These are phyloP conservation scores for Mycena metata DNA, from an alignment of 768 basidiomycete species.

Conservation along the genomic window DNA sequence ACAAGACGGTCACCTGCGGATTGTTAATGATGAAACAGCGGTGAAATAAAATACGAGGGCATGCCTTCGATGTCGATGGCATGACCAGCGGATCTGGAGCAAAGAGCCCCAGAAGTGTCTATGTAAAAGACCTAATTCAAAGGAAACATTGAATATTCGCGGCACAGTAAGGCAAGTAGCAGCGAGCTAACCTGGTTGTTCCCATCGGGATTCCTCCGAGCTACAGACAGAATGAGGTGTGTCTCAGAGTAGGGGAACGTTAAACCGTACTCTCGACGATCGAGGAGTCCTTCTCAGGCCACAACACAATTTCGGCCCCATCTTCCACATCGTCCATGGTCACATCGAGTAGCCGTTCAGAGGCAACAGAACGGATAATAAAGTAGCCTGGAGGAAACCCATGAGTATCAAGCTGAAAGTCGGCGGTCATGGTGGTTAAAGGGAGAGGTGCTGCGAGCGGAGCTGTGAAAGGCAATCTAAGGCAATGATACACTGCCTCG, in stretches of 20 bases:
- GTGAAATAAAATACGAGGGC: constrained; percentile 17
- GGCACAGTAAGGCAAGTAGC: not conserved
- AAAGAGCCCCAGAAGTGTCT: constrained; percentile 81
- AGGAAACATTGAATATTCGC: not conserved
- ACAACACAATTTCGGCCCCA: constrained; percentile 73
- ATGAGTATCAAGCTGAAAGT: constrained; percentile 46
- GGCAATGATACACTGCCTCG: too few relatives aligned
- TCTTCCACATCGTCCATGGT: constrained; percentile 66
- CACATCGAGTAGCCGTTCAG: constrained; percentile 71
- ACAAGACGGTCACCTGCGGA: constrained; percentile 73
- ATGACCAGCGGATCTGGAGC: constrained; percentile 84
- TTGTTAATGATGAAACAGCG: not conserved
- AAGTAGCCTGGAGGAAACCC: constrained; percentile 70
- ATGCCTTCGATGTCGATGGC: constrained; percentile 85
- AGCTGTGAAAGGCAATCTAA: too few relatives aligned
- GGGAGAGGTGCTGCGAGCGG: too few relatives aligned
- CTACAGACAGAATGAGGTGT: constrained; percentile 51
- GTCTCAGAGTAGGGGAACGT: not conserved
- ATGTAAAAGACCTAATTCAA: constrained; percentile 81
- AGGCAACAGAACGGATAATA: constrained; percentile 67
- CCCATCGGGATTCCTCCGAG: constrained; percentile 73
- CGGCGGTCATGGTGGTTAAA: constrained; percentile 41
- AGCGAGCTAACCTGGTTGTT: constrained; percentile 76
- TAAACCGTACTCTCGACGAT: constrained; percentile 78
- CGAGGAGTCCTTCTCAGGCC: constrained; percentile 80